Percentiles rank a stretch among this genome's conserved stretches.
Conservation (phyloP, 108 stramenopile species). For the Conticribra guillardii region DNA sequence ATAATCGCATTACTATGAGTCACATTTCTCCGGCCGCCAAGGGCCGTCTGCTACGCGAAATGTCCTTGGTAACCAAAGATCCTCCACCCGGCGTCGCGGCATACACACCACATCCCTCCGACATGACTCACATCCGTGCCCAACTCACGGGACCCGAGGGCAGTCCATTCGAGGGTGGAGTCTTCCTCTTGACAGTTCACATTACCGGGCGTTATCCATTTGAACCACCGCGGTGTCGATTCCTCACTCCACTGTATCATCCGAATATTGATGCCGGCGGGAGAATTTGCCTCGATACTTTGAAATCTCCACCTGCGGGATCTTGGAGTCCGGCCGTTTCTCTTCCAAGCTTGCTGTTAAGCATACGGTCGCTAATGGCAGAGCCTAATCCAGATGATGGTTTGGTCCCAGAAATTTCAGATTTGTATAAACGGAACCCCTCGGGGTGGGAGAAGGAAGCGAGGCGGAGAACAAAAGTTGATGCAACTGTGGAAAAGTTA, state of each 20-base stretch:
- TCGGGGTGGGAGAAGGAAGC: conserved; percentile 43
- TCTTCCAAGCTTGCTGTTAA: conserved; percentile 63
- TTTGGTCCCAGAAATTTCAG: conserved; percentile 71
- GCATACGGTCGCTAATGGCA: conserved; percentile 70
- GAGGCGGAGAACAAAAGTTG: conserved; percentile 29
- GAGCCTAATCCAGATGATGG: conserved; percentile 81
- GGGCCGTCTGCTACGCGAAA: conserved; percentile 62
- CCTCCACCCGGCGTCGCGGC: conserved; percentile 76
- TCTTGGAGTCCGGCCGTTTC: conserved; percentile 78
- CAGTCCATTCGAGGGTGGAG: conserved; percentile 66
- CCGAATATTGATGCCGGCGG: conserved; percentile 73
- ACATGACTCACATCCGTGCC: conserved; percentile 64
- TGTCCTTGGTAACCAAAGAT: conserved; percentile 57
- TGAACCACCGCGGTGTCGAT: conserved; percentile 74
- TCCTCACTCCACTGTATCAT: conserved; percentile 73
- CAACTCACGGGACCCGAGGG: conserved; percentile 70
- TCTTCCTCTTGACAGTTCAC: conserved; percentile 61
- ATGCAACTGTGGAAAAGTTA: conserved; percentile 46
- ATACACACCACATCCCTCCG: conserved; percentile 57
- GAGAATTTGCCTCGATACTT: conserved; percentile 74
- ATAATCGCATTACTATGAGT: too few relatives aligned
- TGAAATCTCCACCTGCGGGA: conserved; percentile 62
- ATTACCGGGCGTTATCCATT: conserved; percentile 66
- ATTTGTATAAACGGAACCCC: conserved; percentile 43
- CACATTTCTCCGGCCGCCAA: conserved; percentile 44